phyloP scores from a whole-genome alignment of 2,329 filamentous ascomycete species.

The Monilinia polystroma region DNA sequence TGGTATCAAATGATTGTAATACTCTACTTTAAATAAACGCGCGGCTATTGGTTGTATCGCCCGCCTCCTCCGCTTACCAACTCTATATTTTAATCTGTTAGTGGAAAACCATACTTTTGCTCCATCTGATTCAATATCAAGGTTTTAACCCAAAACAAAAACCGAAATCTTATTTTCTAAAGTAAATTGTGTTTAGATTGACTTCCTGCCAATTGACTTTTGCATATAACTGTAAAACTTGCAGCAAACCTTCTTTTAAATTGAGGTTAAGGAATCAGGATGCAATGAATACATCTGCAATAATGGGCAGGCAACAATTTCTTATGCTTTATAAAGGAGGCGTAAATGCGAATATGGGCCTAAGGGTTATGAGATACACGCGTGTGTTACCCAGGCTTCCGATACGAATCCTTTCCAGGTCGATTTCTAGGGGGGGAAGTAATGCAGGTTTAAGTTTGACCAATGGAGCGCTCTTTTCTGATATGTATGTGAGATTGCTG shows the following conservation, averaged over 20 bases:
- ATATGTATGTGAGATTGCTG: slow-evolving; percentile 7
- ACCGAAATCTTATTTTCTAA: not conserved
- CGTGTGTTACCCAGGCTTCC: not conserved
- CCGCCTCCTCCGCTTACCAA: not conserved
- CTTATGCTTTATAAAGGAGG: not conserved
- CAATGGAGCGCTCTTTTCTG: not conserved
- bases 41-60: slow-evolving; percentile 4
- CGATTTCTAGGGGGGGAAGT: not conserved
- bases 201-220: not conserved
- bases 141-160: not conserved
- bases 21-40: not conserved
- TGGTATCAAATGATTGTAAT: not conserved
- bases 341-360: not conserved
- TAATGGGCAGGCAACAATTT: not conserved
- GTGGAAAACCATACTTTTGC: not conserved
- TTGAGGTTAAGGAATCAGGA: not conserved
- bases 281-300: not conserved
- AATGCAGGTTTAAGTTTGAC: not conserved
- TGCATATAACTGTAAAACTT: no score
- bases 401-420: not conserved
- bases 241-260: not conserved
- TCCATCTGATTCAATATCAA: not conserved
- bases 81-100: not conserved
- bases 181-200: not conserved
- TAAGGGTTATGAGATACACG: not conserved